Conservation (phyloP, 2,329 filamentous ascomycete species). For the Magnaporthiopsis rhizophila region DNA sequence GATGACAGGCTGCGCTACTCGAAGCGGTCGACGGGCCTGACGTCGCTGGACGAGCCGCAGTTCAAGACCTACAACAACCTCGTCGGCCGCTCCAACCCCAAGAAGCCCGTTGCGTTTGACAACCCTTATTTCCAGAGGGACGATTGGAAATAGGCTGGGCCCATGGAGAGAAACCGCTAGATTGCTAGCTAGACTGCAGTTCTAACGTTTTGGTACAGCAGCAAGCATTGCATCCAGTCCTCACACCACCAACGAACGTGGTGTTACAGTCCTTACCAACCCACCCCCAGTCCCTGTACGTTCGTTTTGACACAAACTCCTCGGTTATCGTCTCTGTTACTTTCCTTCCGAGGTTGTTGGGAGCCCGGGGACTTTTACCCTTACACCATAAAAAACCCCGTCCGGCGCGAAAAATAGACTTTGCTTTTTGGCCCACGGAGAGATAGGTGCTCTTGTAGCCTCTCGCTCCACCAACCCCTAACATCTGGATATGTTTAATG, state of each 20-base stretch:
- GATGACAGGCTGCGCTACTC: not conserved
- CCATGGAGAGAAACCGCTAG: not conserved
- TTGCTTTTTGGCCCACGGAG: not conserved
- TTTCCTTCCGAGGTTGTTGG: not conserved
- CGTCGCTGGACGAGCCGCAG: conserved; percentile 3
- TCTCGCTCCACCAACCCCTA: not conserved
- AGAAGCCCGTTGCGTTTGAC: conserved; percentile 3
- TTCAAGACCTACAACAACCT: conserved; percentile 5
- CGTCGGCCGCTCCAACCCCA: conserved; percentile 1
- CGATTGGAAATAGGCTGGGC: conserved; percentile 1
- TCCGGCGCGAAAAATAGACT: not conserved
- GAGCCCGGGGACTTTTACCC: not conserved
- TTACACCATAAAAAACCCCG: not conserved
- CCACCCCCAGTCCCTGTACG: not conserved
- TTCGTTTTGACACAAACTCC: not conserved
- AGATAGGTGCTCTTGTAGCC: too few relatives aligned
- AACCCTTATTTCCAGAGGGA: conserved; percentile 2
- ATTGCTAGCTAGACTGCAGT: not conserved
- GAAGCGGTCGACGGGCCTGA: conserved; percentile 1
- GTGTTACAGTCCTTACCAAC: not conserved
- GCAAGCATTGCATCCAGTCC: not conserved
- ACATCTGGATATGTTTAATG: too few relatives aligned
- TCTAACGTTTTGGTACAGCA: not conserved
- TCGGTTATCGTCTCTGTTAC: not conserved
- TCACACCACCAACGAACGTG: not conserved